Evolutionary conservation across 2,329 filamentous ascomycete species (phyloP), one percentile per base, ranked within the genome.

Genomic region (Apiospora malaysiana): DNA sequence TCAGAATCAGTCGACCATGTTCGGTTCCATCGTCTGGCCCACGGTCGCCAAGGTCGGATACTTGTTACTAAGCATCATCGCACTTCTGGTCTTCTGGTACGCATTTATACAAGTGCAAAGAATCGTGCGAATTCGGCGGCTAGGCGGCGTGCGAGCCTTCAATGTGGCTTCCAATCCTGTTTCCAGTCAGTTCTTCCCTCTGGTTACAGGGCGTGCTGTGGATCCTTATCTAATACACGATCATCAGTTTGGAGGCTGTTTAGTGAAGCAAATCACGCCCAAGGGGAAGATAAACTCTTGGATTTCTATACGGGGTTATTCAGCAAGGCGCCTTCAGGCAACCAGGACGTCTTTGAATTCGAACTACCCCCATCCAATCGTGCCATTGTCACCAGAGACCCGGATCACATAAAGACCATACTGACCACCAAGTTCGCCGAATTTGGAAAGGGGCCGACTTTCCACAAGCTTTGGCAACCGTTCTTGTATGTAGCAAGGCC

Each of bases 351-450:
- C 32, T 75, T 82, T 69, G 82, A 84, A 74, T 73, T 83, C n/a
- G 75, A 80, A 16, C 73, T 83, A 77, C 79, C 45, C 8, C 71
- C 71, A 27, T 71, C 77, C 37, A 45, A 27, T 45, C 77, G 82
- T 59, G 81, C 85, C 70, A 77, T 89, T 69, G 76, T 84, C 65
- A 89, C 87, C 0, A 77, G 80, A 32, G 88, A 91, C 45, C 86
- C 87, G 0, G 85, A 86, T 69, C 90, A 91, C 69, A 78, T 91
- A 71, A 89, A 90, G 76, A 83, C 88, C 0, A 77, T 90, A 8
- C 81, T 91, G 16, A 86, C 88, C 0, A 84, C 84, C 37, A 84
- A 88, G 68, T 90, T 90, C 77, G 81, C 85, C 71, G 85, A 89
- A 71, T 91, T 86, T 71, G 83, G 82, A 25, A 82, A 89, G 69